Conservation (phyloP, 495 filamentous ascomycete genomes). For the Aspergillus haitiensis region DNA sequence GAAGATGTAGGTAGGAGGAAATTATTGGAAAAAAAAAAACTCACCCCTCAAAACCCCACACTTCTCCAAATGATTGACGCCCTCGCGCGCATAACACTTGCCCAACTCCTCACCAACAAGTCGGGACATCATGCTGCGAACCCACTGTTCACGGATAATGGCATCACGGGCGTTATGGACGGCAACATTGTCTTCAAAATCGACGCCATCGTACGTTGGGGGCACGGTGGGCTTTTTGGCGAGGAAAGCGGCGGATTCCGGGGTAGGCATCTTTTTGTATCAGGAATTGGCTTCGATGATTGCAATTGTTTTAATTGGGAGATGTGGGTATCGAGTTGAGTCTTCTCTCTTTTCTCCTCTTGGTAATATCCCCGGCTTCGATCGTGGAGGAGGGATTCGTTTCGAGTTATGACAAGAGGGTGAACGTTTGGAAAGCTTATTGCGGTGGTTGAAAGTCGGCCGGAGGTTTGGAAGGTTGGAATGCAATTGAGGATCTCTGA, state of each 20-base stretch:
- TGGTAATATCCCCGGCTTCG: too few relatives aligned
- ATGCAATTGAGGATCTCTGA: conserved; percentile 26
- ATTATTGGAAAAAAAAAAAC: conserved; percentile 22
- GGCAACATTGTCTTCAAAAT: conserved; percentile 87
- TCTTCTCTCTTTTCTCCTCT: too few relatives aligned
- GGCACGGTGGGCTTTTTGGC: conserved; percentile 92
- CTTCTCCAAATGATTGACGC: conserved; percentile 97
- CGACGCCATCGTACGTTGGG: conserved; percentile 94
- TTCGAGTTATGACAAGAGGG: too few relatives aligned
- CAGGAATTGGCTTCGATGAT: not conserved
- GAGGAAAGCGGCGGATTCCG: conserved; percentile 89
- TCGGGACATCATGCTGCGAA: conserved; percentile 93
- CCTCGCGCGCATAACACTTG: conserved; percentile 93
- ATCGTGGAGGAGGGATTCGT: conserved; percentile 6
- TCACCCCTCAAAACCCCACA: conserved; percentile 87
- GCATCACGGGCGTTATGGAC: conserved; percentile 94
- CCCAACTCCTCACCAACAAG: conserved; percentile 90
- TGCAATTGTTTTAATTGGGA: conserved; percentile 1
- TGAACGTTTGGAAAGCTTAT: not conserved
- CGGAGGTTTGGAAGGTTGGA: conserved; percentile 10
- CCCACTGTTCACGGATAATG: conserved; percentile 96
- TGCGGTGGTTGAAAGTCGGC: conserved; percentile 12
- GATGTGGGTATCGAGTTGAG: not conserved
- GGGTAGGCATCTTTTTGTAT: conserved; percentile 63
- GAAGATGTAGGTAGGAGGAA: conserved; percentile 4